Evolutionary conservation across 2,329 filamentous ascomycete species (phyloP).

Genomic region (Ampelomyces quisqualis): DNA sequence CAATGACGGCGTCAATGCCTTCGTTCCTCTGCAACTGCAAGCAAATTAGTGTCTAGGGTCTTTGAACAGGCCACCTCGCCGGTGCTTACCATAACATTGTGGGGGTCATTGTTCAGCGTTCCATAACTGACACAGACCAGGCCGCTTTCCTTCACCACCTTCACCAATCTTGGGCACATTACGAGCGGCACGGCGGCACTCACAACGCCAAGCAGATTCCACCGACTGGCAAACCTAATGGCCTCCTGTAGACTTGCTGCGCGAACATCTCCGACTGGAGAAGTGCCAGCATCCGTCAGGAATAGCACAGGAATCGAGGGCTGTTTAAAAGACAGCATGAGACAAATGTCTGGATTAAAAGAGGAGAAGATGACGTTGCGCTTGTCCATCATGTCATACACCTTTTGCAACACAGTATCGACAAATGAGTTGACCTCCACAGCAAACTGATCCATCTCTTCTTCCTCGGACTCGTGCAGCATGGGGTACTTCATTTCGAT

Average conservation of each 20-base stretch:
- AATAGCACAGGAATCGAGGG: conserved; percentile 95
- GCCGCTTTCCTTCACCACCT: conserved; percentile 90
- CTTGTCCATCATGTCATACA: conserved; percentile 79
- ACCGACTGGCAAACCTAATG: conserved; percentile 87
- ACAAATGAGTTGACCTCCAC: conserved; percentile 96
- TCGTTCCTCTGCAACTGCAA: conserved; percentile 81
- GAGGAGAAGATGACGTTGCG: conserved; percentile 96
- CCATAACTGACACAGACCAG: conserved; percentile 95
- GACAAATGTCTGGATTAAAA: conserved; percentile 96
- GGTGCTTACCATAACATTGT: conserved; percentile 74
- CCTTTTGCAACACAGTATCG: conserved; percentile 85
- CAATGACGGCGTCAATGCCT: conserved; percentile 96
- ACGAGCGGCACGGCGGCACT: conserved; percentile 85
- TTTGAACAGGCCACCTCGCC: neutral
- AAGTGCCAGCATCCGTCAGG: conserved; percentile 84
- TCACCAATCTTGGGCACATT: conserved; percentile 82
- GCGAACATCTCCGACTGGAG: conserved; percentile 79
- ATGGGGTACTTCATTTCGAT: conserved; percentile 99
- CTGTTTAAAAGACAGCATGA: conserved; percentile 94
- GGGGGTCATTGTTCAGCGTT: conserved; percentile 81
- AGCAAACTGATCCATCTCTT: conserved; percentile 95
- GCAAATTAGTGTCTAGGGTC: conserved; percentile 6
- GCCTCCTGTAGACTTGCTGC: conserved; percentile 93
- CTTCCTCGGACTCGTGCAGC: conserved; percentile 90
- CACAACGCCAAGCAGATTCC: conserved; percentile 93